A percentile compares a stretch with the other conserved stretches of the same genome.
These are phyloP conservation scores for Colletotrichum gigasporum DNA, from an alignment of 2,329 filamentous ascomycete species.

Conservation along the genomic window DNA sequence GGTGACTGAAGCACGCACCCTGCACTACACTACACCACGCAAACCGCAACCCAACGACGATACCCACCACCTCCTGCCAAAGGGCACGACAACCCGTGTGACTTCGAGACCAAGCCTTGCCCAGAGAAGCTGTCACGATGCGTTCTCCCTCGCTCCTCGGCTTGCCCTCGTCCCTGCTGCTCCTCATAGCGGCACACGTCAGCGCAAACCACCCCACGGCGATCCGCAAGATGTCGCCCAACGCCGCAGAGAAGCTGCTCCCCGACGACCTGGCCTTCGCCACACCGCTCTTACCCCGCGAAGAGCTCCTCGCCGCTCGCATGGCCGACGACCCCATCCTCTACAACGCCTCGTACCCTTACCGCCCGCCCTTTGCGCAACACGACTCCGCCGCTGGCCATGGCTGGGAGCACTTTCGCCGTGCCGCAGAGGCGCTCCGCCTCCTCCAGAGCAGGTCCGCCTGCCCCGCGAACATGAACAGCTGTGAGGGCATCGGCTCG, in stretches of 20 bases:
- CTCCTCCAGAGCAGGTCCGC: conserved; percentile 67
- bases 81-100: neutral
- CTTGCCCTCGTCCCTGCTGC: conserved; percentile 55
- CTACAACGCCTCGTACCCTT: conserved; percentile 38
- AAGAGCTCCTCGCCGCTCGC: conserved; percentile 42
- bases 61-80: neutral
- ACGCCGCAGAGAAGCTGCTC: conserved; percentile 79
- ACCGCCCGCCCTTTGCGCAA: conserved; percentile 60
- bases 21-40: no score
- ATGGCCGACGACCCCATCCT: conserved; percentile 36
- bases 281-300: conserved; percentile 36
- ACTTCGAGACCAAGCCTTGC: neutral
- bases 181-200: conserved; percentile 52
- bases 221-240: conserved; percentile 76
- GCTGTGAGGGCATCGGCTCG: conserved; percentile 71
- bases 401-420: conserved; percentile 46
- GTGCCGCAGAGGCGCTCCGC: conserved; percentile 56
- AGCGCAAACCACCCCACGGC: conserved; percentile 62
- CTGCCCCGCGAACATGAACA: conserved; percentile 73
- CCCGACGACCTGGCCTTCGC: conserved; percentile 70
- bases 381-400: conserved; percentile 48
- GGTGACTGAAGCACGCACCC: neutral
- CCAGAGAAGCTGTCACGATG: conserved; percentile 44
- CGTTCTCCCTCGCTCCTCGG: conserved; percentile 46
- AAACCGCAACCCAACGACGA: conserved; percentile 1